Conservation (phyloP, 345 rosid genomes). For the Gossypium australe region DNA sequence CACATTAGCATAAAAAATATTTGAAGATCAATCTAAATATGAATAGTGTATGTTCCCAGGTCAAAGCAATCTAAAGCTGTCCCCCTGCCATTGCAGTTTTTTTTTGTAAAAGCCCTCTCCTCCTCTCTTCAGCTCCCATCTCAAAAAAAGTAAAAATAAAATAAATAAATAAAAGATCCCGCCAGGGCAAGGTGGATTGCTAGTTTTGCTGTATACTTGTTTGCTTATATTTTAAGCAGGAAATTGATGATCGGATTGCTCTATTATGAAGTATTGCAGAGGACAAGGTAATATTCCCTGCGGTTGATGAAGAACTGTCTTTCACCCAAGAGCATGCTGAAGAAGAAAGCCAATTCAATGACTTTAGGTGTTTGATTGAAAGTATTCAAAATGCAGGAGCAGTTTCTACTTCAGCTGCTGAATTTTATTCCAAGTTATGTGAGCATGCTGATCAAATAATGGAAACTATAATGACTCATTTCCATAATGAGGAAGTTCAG, state of each 20-base stretch:
- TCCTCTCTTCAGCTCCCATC: not conserved
- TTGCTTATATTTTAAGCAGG: not conserved
- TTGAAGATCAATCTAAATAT: not conserved
- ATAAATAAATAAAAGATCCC: not conserved
- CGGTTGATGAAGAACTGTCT: slow-evolving; percentile 68
- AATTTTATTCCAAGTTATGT: slow-evolving; percentile 69
- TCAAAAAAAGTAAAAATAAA: not conserved
- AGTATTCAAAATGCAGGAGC: slow-evolving; percentile 70
- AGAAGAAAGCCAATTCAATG: slow-evolving; percentile 76
- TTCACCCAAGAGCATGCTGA: slow-evolving; percentile 75
- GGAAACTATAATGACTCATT: slow-evolving; percentile 68
- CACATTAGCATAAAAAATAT: not conserved
- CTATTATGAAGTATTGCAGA: slow-evolving; percentile 65
- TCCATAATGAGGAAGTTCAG: slow-evolving; percentile 79
- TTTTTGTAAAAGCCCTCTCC: not conserved
- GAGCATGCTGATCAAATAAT: slow-evolving; percentile 84
- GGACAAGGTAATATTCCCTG: slow-evolving; percentile 87
- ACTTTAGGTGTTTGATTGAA: slow-evolving; percentile 73
- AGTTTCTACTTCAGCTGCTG: slow-evolving; percentile 58
- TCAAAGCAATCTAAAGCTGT: not conserved
- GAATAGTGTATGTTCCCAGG: not conserved
- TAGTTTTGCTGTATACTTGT: not conserved
- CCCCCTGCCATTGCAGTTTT: too few species aligned
- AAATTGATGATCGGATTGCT: not conserved
- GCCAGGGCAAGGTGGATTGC: not conserved